Conservation (phyloP, 2,329 filamentous ascomycete species). For the Aspergillus ustus region DNA sequence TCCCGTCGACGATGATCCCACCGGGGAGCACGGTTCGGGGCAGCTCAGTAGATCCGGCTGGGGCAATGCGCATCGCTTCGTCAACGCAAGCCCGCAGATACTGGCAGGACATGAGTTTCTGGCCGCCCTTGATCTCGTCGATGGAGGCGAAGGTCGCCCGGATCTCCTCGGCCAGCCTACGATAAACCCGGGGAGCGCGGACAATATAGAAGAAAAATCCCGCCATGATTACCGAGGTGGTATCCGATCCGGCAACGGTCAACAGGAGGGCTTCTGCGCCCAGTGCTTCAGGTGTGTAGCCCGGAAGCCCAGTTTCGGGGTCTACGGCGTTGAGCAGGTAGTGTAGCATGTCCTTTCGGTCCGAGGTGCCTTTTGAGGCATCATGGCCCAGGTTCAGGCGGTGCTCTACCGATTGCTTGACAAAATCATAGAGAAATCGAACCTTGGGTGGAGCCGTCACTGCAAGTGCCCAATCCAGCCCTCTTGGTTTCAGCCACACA, state of each 20-base stretch:
- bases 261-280: slow-evolving; percentile 8
- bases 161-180: slow-evolving; percentile 42
- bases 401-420: background rate
- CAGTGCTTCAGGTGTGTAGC: slow-evolving; percentile 5
- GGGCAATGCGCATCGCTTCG: slow-evolving; percentile 20
- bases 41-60: slow-evolving; percentile 29
- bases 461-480: slow-evolving; percentile 3
- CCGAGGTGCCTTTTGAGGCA: background rate
- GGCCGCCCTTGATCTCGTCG: slow-evolving; percentile 37
- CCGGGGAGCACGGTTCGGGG: slow-evolving; percentile 37
- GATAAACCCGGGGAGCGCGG: slow-evolving; percentile 32
- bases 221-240: slow-evolving; percentile 47
- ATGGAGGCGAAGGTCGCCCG: slow-evolving; percentile 36
- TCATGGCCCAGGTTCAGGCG: background rate
- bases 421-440: slow-evolving; percentile 8
- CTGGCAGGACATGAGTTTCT: slow-evolving; percentile 1
- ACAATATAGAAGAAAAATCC: slow-evolving; percentile 48
- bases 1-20: slow-evolving; percentile 34
- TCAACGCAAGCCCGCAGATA: slow-evolving; percentile 15
- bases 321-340: slow-evolving; percentile 5
- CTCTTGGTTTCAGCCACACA: slow-evolving; percentile 9
- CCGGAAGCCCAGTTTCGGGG: slow-evolving; percentile 1
- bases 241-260: slow-evolving; percentile 35
- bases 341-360: slow-evolving; percentile 4
- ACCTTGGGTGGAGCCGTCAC: background rate